Percentiles rank a stretch among this genome's conserved stretches.
These are phyloP conservation scores for Ramularia collo-cygni DNA, from an alignment of 2,329 filamentous ascomycete species.

Conservation along the genomic window DNA sequence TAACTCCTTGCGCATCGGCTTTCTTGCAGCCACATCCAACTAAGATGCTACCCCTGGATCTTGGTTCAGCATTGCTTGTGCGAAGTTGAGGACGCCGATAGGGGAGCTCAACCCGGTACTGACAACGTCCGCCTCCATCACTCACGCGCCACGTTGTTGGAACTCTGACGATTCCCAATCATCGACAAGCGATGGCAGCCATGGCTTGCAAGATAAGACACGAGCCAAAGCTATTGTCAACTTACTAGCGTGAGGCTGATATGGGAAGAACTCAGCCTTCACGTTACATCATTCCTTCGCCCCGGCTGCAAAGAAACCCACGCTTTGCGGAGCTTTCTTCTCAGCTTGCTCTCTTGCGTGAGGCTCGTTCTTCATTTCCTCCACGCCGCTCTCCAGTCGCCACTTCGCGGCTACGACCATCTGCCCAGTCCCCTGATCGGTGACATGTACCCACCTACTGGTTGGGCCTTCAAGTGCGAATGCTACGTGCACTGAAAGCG, in stretches of 20 bases:
- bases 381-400: neutral
- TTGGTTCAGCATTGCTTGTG: too few relatives aligned
- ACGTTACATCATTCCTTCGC: too few relatives aligned
- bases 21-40: constrained; percentile 33
- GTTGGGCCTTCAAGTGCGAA: neutral
- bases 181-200: constrained; percentile 7
- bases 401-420: neutral
- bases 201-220: too few relatives aligned
- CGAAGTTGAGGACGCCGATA: too few relatives aligned
- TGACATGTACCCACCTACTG: neutral
- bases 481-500: neutral
- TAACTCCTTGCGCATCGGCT: constrained; percentile 32
- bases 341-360: neutral
- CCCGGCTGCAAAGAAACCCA: too few relatives aligned
- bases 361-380: neutral
- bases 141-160: constrained; percentile 32
- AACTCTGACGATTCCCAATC: constrained; percentile 34
- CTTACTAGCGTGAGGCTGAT: too few relatives aligned
- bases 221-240: too few relatives aligned
- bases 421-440: neutral
- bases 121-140: too few relatives aligned
- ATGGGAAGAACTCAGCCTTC: too few relatives aligned
- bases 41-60: constrained; percentile 26
- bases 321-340: too few relatives aligned
- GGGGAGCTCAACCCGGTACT: too few relatives aligned